Evolutionary conservation across 768 basidiomycete genomes (phyloP).

Genomic region (Hortiboletus campestris): DNA sequence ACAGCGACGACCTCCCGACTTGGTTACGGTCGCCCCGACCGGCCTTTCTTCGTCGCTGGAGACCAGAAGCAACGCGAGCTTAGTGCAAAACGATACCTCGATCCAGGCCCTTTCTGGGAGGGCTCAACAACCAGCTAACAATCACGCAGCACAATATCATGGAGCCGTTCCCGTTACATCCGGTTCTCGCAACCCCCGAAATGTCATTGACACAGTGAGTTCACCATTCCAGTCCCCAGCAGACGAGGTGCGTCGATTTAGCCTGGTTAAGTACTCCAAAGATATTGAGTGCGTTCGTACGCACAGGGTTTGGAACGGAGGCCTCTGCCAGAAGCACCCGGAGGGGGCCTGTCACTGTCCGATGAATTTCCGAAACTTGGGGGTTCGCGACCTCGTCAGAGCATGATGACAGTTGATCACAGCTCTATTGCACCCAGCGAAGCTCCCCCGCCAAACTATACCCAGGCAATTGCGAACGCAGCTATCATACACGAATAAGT

Average conservation of each 20-base stretch:
- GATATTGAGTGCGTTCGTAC: background rate
- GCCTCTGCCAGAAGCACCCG: slow-evolving; percentile 26
- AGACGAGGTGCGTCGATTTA: slow-evolving; percentile 19
- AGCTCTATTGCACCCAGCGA: slow-evolving; percentile 17
- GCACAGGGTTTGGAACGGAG: slow-evolving; percentile 9
- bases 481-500: background rate
- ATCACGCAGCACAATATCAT: background rate
- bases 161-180: background rate
- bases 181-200: slow-evolving; percentile 13
- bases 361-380: slow-evolving; percentile 16
- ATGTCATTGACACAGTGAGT: slow-evolving; percentile 2
- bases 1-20: slow-evolving; percentile 6
- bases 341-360: slow-evolving; percentile 12
- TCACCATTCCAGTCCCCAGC: background rate
- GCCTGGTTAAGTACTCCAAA: background rate
- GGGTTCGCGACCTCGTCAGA: slow-evolving; percentile 1
- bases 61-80: slow-evolving; percentile 12
- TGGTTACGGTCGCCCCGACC: background rate
- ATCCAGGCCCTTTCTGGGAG: background rate
- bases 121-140: slow-evolving; percentile 5
- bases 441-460: slow-evolving; percentile 26
- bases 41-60: slow-evolving; percentile 24
- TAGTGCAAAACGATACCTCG: slow-evolving; percentile 8
- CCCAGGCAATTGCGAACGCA: slow-evolving; percentile 13
- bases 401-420: background rate